Conservation (phyloP, 164 flowering plant genomes). For the Tinospora cordifolia region DNA sequence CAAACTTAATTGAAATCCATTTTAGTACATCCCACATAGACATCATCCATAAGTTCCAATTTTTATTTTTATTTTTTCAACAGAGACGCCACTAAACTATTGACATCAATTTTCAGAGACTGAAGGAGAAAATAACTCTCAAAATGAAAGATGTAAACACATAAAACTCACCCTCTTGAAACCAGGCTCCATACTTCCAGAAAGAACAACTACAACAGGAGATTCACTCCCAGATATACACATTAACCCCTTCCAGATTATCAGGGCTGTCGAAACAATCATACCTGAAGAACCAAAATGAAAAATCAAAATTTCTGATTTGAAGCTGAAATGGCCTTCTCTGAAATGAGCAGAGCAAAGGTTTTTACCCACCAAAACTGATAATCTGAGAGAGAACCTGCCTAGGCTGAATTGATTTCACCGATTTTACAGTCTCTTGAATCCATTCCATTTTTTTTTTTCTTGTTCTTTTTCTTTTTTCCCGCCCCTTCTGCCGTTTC, state of each 20-base stretch:
- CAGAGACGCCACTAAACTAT: too few species aligned
- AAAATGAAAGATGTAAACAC: neutral
- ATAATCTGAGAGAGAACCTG: constrained; percentile 63
- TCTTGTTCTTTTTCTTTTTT: constrained; percentile 5
- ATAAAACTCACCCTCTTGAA: constrained; percentile 31
- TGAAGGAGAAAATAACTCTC: too few species aligned
- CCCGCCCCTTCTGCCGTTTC: neutral
- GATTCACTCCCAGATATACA: constrained; percentile 27
- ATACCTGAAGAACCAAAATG: constrained; percentile 16
- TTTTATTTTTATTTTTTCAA: too few species aligned
- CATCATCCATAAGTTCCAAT: too few species aligned
- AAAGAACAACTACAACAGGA: constrained; percentile 34
- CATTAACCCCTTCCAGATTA: constrained; percentile 24
- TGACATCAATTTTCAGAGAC: too few species aligned
- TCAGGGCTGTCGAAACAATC: constrained; percentile 17
- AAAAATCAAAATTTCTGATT: too few species aligned
- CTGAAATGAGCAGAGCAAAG: constrained; percentile 8
- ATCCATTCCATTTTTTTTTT: constrained; percentile 52
- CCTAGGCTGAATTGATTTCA: constrained; percentile 62
- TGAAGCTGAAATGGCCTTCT: too few species aligned
- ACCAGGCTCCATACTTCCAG: constrained; percentile 39
- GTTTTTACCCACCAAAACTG: constrained; percentile 52
- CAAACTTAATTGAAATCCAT: too few species aligned
- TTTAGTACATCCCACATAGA: too few species aligned
- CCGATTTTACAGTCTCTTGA: constrained; percentile 53